A percentile compares a stretch with the other conserved stretches of the same genome.
Conservation (phyloP, 805 yeast species). For the Kluyveromyces wickerhamii region DNA sequence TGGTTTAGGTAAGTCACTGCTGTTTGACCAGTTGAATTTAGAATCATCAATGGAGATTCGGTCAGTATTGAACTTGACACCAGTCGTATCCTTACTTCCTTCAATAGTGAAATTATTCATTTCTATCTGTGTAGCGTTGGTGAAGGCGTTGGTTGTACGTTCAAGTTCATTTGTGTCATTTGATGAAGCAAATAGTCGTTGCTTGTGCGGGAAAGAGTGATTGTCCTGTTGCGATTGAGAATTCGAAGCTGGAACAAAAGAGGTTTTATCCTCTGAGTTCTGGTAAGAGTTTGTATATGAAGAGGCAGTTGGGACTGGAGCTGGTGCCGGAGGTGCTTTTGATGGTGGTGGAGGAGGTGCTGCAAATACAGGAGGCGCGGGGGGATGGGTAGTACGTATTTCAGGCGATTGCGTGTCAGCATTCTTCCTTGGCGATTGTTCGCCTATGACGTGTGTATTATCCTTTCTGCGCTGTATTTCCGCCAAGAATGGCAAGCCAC, state of each 20-base stretch:
- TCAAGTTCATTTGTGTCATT: slow-evolving; percentile 23
- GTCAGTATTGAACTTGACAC: slow-evolving; percentile 19
- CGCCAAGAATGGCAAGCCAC: slow-evolving; percentile 45
- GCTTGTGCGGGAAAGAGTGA: slow-evolving; percentile 13
- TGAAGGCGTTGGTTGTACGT: slow-evolving; percentile 17
- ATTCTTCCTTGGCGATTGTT: too few relatives aligned
- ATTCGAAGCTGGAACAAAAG: slow-evolving; percentile 17
- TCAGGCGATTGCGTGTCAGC: slow-evolving; percentile 7
- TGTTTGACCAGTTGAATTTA: slow-evolving; percentile 62
- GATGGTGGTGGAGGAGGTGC: slow-evolving; percentile 14
- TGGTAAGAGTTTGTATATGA: slow-evolving; percentile 12
- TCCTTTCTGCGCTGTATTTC: slow-evolving; percentile 50
- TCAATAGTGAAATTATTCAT: slow-evolving; percentile 19
- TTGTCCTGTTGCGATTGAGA: slow-evolving; percentile 13
- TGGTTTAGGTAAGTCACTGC: slow-evolving; percentile 76
- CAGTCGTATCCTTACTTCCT: slow-evolving; percentile 26
- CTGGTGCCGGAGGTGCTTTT: slow-evolving; percentile 10
- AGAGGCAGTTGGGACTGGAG: slow-evolving; percentile 8
- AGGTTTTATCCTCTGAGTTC: slow-evolving; percentile 5
- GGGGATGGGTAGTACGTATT: slow-evolving; percentile 23
- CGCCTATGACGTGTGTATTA: slow-evolving; percentile 43
- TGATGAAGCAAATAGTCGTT: slow-evolving; percentile 25
- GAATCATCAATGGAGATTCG: slow-evolving; percentile 53
- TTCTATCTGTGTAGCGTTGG: slow-evolving; percentile 19
- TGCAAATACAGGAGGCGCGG: slow-evolving; percentile 15